A percentile compares a stretch with the other conserved stretches of the same genome.
These are phyloP conservation scores for Nemania abortiva DNA, from an alignment of 2,329 filamentous ascomycete species.

Conservation along the genomic window DNA sequence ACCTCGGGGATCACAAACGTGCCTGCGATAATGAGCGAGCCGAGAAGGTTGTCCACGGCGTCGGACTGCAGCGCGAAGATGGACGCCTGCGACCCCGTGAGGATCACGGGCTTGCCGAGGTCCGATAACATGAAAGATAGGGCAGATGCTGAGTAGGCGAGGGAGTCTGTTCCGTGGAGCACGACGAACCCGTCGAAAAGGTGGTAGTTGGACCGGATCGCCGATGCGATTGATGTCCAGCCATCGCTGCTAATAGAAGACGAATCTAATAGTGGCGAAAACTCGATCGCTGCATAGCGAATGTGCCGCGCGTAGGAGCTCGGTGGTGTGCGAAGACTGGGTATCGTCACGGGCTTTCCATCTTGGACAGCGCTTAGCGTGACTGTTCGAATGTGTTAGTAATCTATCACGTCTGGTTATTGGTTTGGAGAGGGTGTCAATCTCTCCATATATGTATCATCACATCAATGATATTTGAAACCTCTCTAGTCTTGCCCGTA, in stretches of 20 bases:
- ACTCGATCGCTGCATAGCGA: conserved; percentile 86
- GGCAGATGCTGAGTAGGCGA: conserved; percentile 90
- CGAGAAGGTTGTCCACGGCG: conserved; percentile 89
- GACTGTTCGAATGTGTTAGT: conserved; percentile 50
- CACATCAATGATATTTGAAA: background rate
- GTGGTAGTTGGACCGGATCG: conserved; percentile 87
- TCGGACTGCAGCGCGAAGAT: conserved; percentile 94
- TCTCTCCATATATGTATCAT: background rate
- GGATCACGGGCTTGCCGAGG: conserved; percentile 88
- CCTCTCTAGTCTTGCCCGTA: background rate
- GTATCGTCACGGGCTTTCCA: conserved; percentile 64
- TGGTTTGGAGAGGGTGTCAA: background rate
- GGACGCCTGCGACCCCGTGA: conserved; percentile 85
- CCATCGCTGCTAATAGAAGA: conserved; percentile 88
- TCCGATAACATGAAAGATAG: conserved; percentile 91
- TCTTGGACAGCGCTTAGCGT: conserved; percentile 65
- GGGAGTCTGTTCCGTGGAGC: conserved; percentile 89
- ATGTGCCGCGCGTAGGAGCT: conserved; percentile 85
- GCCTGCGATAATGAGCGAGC: conserved; percentile 88
- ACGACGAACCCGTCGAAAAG: conserved; percentile 92
- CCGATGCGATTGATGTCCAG: conserved; percentile 85
- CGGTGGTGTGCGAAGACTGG: conserved; percentile 81
- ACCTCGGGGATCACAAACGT: conserved; percentile 95
- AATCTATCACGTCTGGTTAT: background rate
- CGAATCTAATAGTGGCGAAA: conserved; percentile 85